phyloP scores from a whole-genome alignment of 2,329 filamentous ascomycete species.

The Didymosphaeria variabile region DNA sequence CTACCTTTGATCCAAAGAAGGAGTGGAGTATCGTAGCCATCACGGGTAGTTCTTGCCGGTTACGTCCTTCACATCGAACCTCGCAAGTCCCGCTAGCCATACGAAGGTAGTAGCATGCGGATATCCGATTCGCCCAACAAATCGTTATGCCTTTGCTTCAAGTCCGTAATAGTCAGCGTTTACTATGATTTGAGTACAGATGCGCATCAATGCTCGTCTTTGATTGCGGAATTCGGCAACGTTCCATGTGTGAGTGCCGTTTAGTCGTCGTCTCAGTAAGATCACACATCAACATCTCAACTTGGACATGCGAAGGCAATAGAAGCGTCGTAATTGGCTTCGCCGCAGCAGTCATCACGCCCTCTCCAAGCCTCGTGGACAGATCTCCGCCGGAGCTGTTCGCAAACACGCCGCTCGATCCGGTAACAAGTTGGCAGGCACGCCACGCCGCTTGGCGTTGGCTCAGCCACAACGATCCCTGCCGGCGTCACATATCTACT shows the following conservation, averaged over 20 bases:
- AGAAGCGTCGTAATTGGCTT: conserved; percentile 6
- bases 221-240: not conserved
- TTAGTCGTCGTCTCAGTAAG: not conserved
- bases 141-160: no score
- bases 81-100: not conserved
- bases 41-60: not conserved
- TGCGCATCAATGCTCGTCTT: not conserved
- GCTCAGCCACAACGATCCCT: conserved; percentile 12
- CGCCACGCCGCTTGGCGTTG: conserved; percentile 8
- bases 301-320: not conserved
- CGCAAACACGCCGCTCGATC: not conserved
- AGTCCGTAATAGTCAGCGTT: not conserved
- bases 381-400: not conserved
- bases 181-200: not conserved
- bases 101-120: not conserved
- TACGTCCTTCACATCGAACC: not conserved
- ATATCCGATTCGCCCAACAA: not conserved
- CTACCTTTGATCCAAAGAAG: not conserved
- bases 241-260: not conserved
- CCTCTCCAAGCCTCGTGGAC: not conserved
- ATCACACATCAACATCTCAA: conserved; percentile 1
- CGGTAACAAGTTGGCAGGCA: not conserved
- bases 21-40: not conserved
- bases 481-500: conserved; percentile 2
- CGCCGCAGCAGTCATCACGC: conserved; percentile 2